Base-by-base conservation (phyloP, 2,329 filamentous ascomycete genomes). In the Daldinia sp. region DNA sequence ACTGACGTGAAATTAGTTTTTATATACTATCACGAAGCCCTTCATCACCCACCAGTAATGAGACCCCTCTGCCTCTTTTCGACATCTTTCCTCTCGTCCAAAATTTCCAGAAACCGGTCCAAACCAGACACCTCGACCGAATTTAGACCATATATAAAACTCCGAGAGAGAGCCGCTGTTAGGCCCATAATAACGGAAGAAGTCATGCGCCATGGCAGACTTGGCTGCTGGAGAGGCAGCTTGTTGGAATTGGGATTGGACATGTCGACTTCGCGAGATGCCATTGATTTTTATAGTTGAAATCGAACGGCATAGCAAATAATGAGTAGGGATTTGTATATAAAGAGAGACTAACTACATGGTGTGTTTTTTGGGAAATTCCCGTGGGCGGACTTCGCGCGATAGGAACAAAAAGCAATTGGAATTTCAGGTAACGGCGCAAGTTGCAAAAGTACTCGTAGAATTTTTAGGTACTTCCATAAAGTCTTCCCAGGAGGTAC, bases 121-220 rank as follows among this genome's bases (percentile, higher is more conserved):
- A 96, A 80, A 1, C 94, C 94, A 70, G 88, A 83, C 4, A 92
- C 87, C 75, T 97, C 89, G 47, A 93, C 88, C 23, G 82, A 85
- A 76, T 91, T 96, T 65, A 94, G 77, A 0, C 86, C 87, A 68
- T 88, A 90, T 41, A 97, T 79, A 74, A 98, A 97, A 1, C 81
- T 83, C 63, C 91, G 87, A 58, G 87, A 92, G 5, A 96, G 68
- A 25, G 88, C 78, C 48, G 89, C 90, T 0, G 92, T 89, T 9
- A 89, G 77, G 70, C 90, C 89, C 84, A 97, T 92, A 34, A 91
- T 85, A 65, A 88, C 79, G 52, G 88, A 83, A n/a, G 93, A 96
- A 32, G 85, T 85, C 57, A 88, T 78, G 66, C 91, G 90, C 90
- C 91, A 93, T 77, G 87, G 80, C 60, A 89, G 78, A 72, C 85